Base-by-base conservation (phyloP, 495 filamentous ascomycete genomes). In the Thermochaetoides thermophila region DNA sequence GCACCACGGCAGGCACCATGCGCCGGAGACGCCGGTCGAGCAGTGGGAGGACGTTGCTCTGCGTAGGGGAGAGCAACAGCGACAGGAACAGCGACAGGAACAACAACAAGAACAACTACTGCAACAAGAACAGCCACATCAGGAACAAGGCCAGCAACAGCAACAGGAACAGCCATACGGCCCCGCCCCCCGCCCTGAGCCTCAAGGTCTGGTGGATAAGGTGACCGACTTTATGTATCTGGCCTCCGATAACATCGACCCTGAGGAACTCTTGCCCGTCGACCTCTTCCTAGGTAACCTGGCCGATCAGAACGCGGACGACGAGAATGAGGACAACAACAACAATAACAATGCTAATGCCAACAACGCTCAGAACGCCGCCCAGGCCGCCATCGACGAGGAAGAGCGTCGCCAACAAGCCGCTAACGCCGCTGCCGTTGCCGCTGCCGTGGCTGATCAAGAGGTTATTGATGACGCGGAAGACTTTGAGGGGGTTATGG, bases 401-500 rank as follows among this genome's bases (percentile, higher is more conserved):
- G 34, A 43, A 11, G 54, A 52, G 12, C 44, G 39, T 1, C 50
- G 55, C 3, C 53, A 40, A 5, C 56, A 57, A 7, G 55, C 42
- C 1, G 53, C 49, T 7, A 59, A 59, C 29, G 57, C 53, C n/a
- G 61, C 55, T 4, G 54, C 45, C 5, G 58, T 49, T n/a, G n/a
- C n/a, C n/a, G n/a, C n/a, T n/a, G 13, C 56, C 60, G 5, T 60
- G 53, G 7, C 46, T 67, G 63, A 67, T 28, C 55, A 55, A 9
- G 63, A 68, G 34, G 62, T 61, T 10, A 53, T 66, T 21, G 89
- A 96, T 33, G 85, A 92, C 42, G 83, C 78, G 7, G 89, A 99
- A 55, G 89, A 99, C 45, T 73, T 99, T n/a, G 89, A 99, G 52
- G 89, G 89, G 5, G 82, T 99, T 30, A 69, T 96, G 63, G 89